Percentiles rank a stretch among this genome's conserved stretches.
These are phyloP conservation scores for Neopestalotiopsis sp. DNA, from an alignment of 2,329 filamentous ascomycete genomes.

Conservation along the genomic window DNA sequence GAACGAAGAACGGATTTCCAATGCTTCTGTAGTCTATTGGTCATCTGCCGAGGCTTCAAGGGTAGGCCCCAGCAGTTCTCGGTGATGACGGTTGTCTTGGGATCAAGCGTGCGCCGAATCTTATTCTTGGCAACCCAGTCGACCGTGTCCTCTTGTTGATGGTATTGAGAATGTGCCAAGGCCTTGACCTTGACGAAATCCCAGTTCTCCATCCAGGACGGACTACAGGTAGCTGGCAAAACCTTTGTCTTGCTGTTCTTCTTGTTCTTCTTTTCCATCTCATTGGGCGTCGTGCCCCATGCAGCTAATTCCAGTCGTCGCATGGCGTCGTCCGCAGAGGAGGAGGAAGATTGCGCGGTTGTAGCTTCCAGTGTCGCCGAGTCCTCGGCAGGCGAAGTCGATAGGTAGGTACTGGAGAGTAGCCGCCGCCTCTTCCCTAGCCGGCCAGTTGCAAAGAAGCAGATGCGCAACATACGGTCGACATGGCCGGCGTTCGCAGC, in stretches of 20 bases:
- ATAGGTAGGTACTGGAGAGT: slow-evolving; percentile 47
- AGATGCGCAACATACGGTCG: slow-evolving; percentile 51
- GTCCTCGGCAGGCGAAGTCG: slow-evolving; percentile 44
- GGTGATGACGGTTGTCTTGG: slow-evolving; percentile 43
- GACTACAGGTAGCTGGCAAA: background rate
- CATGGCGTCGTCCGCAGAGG: background rate
- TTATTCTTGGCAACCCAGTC: slow-evolving; percentile 29
- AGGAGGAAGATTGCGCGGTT: background rate
- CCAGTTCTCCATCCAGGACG: slow-evolving; percentile 57
- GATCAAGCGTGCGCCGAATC: slow-evolving; percentile 39
- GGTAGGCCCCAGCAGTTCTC: slow-evolving; percentile 57
- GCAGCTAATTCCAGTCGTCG: background rate
- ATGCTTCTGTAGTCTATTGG: slow-evolving; percentile 51
- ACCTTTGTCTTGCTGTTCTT: background rate
- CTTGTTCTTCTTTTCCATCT: background rate
- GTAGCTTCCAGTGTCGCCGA: slow-evolving; percentile 45
- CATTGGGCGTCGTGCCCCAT: slow-evolving; percentile 6
- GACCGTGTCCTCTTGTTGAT: slow-evolving; percentile 33
- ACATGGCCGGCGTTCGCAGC: slow-evolving; percentile 59
- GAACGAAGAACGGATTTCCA: slow-evolving; percentile 53
- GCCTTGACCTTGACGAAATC: slow-evolving; percentile 49
- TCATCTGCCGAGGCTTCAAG: slow-evolving; percentile 42
- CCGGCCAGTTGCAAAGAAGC: slow-evolving; percentile 58
- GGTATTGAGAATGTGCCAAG: slow-evolving; percentile 49
- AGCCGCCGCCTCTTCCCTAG: slow-evolving; percentile 55